Evolutionary conservation across 495 filamentous ascomycete species (phyloP), one percentile per base, ranked within the genome.

Genomic region (Mycothermus thermophilus): DNA sequence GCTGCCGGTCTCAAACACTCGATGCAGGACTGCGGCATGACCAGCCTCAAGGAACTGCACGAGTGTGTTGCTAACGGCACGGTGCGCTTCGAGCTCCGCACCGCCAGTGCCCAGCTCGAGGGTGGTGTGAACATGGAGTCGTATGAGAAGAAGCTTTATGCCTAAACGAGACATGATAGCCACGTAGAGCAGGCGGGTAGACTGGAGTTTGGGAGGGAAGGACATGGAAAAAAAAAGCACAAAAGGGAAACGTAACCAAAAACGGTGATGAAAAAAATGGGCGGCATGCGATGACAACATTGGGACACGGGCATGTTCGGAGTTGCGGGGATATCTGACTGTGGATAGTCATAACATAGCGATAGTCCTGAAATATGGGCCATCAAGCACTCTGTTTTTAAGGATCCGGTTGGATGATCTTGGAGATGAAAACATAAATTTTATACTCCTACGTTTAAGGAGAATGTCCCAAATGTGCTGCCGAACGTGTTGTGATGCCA

Each of bases 121-220:
- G 90, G 90, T 43, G 83, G 83, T 51, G 86, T 99, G 46, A 88
- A 96, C 49, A 79, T 99, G 70, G 83, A 96, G 63, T 90, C 80
- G 58, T 96, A 90, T 58, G 93, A 94, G 66, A 99, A 96, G 79
- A 99, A 95, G 68, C 78, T 99, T 41, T 97, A 94, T 60, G 81
- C 85, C 40, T 93, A 29, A 20, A 13, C 8, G 25, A 16, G 11
- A 21, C 5, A 27, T 21, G 35, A 40, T 33, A 29, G 24, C 27
- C 34, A 30, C 39, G 37, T n/a, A n/a, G n/a, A n/a, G n/a, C n/a
- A n/a, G n/a, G n/a, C n/a, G n/a, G n/a, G n/a, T n/a, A n/a, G n/a
- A n/a, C n/a, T n/a, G n/a, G n/a, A n/a, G n/a, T n/a, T n/a, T n/a
- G n/a, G n/a, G 35, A 42, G 28, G 30, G 27, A 34, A 23, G n/a